A percentile compares a stretch with the other conserved stretches of the same genome.
Conservation (phyloP, 1,284 basidiomycete genomes). For the Thelephora terrestris region DNA sequence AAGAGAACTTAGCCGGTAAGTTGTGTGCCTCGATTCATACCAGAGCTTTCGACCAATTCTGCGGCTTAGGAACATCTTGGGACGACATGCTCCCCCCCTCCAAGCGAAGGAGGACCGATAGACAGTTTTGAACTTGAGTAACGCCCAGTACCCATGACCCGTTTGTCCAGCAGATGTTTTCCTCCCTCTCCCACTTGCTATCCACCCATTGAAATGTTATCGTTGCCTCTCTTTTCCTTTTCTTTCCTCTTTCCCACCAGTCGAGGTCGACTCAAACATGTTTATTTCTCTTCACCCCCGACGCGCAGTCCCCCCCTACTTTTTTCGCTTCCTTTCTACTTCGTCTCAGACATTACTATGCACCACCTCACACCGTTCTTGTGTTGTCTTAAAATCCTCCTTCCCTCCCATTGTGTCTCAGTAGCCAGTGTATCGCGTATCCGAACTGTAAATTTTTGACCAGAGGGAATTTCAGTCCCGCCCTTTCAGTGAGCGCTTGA, state of each 20-base stretch:
- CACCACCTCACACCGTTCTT: neutral
- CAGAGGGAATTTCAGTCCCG: too few species aligned
- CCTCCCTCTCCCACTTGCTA: neutral
- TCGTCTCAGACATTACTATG: neutral
- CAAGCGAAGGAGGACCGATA: neutral
- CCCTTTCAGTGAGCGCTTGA: neutral
- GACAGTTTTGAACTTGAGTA: neutral
- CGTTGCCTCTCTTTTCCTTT: conserved; percentile 4
- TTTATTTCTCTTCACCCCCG: too few species aligned
- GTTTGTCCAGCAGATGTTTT: neutral
- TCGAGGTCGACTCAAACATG: neutral
- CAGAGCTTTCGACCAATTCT: neutral
- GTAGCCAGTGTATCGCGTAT: neutral
- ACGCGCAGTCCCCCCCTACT: neutral
- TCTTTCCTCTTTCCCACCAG: neutral
- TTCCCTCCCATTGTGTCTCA: neutral
- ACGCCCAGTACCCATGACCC: too few species aligned
- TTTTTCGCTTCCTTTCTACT: neutral
- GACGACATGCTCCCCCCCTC: neutral
- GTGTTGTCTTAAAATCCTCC: neutral
- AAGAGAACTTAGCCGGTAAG: neutral
- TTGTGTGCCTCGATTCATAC: neutral
- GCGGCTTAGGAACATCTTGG: neutral
- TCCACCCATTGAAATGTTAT: neutral
- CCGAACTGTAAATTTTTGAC: too few species aligned